These are phyloP conservation scores for Penicillium subrubescens DNA, from an alignment of 495 filamentous ascomycete genomes.

Conservation along the genomic window DNA sequence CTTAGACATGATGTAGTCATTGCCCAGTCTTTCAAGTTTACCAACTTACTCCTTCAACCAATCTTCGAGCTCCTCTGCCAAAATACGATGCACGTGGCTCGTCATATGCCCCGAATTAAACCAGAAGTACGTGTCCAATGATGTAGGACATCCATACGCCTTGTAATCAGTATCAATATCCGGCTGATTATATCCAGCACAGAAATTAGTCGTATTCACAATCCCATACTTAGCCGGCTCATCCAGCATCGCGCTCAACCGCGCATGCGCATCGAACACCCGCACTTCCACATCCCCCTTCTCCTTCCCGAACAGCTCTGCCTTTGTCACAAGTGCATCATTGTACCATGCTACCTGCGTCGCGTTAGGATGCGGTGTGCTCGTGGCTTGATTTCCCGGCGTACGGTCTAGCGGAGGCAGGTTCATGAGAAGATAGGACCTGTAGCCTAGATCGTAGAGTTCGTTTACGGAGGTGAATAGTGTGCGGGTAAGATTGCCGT, in stretches of 20 bases:
- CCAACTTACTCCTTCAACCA: conserved; percentile 20
- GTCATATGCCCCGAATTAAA: conserved; percentile 55
- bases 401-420: conserved; percentile 52
- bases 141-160: conserved; percentile 49
- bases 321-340: conserved; percentile 31
- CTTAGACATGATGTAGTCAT: background rate
- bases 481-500: conserved; percentile 36
- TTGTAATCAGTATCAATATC: conserved; percentile 47
- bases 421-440: conserved; percentile 52
- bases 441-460: conserved; percentile 46
- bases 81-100: conserved; percentile 42
- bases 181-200: conserved; percentile 49
- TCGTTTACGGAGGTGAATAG: conserved; percentile 42
- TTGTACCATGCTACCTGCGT: conserved; percentile 50
- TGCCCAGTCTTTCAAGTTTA: background rate
- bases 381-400: conserved; percentile 37
- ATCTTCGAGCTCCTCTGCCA: conserved; percentile 34
- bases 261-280: conserved; percentile 48
- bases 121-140: conserved; percentile 54
- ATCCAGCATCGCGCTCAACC: conserved; percentile 47
- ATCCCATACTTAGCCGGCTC: conserved; percentile 45
- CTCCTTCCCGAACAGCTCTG: conserved; percentile 20
- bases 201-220: conserved; percentile 52
- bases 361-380: conserved; percentile 43
- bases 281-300: conserved; percentile 38